These are phyloP conservation scores for Monosporascus sp. DNA, from an alignment of 2,329 filamentous ascomycete species.

Conservation along the genomic window DNA sequence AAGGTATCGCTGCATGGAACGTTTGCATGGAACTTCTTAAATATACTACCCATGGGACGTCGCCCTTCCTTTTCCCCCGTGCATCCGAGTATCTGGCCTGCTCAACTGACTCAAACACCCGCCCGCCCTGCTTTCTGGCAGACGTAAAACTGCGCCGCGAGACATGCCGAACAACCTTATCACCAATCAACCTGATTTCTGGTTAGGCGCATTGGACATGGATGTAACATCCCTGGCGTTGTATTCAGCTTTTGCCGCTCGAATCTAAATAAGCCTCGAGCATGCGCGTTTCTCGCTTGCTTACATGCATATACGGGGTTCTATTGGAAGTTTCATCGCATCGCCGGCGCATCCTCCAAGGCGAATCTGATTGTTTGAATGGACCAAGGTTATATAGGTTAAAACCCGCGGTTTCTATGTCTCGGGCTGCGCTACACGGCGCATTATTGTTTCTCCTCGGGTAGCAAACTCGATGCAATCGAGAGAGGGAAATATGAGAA, in stretches of 20 bases:
- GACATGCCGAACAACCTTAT: background rate
- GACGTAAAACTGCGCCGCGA: background rate
- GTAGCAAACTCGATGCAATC: too few relatives aligned
- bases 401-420: background rate
- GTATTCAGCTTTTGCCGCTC: background rate
- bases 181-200: background rate
- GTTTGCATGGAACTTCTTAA: background rate
- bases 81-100: background rate
- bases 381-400: background rate
- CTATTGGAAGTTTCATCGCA: background rate
- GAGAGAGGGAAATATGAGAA: too few relatives aligned
- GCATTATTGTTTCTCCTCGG: too few relatives aligned
- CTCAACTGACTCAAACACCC: background rate
- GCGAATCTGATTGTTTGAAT: background rate
- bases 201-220: background rate
- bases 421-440: background rate
- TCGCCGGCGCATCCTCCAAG: background rate
- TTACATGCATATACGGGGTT: background rate
- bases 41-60: background rate
- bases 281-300: background rate
- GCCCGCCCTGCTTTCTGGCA: background rate
- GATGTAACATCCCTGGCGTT: background rate
- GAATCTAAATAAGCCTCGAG: background rate
- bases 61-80: background rate
- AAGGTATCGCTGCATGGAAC: background rate